A percentile compares a stretch with the other conserved stretches of the same genome.
Evolutionary conservation across 2,329 filamentous ascomycete genomes (phyloP).

Genomic region (Coniella lustricola): DNA sequence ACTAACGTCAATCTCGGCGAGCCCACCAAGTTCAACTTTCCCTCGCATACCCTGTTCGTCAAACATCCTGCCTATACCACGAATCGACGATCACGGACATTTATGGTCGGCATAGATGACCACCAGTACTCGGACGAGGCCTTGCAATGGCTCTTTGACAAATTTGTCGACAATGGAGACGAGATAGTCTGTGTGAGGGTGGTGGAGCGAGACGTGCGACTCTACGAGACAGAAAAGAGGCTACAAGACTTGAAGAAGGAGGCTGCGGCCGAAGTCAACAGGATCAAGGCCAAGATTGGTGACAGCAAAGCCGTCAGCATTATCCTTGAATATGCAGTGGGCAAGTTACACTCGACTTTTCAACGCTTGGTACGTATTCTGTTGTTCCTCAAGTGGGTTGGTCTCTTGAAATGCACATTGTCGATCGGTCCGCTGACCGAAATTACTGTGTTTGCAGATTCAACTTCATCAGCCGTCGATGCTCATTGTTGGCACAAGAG

Average conservation of each 20-base stretch:
- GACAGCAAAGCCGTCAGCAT: slow-evolving; percentile 78
- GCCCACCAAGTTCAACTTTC: slow-evolving; percentile 50
- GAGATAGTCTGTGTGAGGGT: slow-evolving; percentile 88
- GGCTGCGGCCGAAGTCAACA: slow-evolving; percentile 65
- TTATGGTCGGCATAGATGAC: slow-evolving; percentile 85
- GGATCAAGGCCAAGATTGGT: slow-evolving; percentile 70
- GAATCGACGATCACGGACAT: slow-evolving; percentile 74
- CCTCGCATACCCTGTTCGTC: slow-evolving; percentile 73
- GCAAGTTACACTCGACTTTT: slow-evolving; percentile 84
- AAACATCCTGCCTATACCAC: slow-evolving; percentile 82
- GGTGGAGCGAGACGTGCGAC: slow-evolving; percentile 72
- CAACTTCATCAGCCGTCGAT: slow-evolving; percentile 87
- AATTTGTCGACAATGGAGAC: slow-evolving; percentile 87
- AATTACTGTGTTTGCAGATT: slow-evolving; percentile 48
- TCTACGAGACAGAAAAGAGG: slow-evolving; percentile 48
- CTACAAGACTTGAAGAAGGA: slow-evolving; percentile 60
- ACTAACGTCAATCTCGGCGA: slow-evolving; percentile 54
- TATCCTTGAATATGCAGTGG: slow-evolving; percentile 79
- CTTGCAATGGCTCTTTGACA: slow-evolving; percentile 84
- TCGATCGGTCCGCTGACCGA: slow-evolving; percentile 1
- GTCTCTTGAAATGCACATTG: neutral
- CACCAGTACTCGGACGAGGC: slow-evolving; percentile 90
- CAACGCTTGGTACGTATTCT: slow-evolving; percentile 67
- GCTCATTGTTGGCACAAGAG: slow-evolving; percentile 82
- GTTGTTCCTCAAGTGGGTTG: too few relatives aligned